These are phyloP conservation scores for Fusarium sp. DNA, from an alignment of 2,329 filamentous ascomycete species.

Conservation along the genomic window DNA sequence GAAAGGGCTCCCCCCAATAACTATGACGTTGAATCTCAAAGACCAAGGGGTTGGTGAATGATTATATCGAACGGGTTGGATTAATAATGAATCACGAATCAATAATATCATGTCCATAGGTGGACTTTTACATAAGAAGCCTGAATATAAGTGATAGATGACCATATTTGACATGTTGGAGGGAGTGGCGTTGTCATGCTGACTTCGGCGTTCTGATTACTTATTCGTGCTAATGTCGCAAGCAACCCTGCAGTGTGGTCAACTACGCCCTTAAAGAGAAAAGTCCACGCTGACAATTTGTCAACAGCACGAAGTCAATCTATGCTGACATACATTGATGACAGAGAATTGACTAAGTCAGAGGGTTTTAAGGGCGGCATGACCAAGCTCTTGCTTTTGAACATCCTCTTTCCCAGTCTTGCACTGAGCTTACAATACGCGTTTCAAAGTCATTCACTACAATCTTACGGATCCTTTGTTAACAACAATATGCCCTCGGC, in stretches of 20 bases:
- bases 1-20: constrained; percentile 45
- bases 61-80: constrained; percentile 1
- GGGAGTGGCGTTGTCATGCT: background rate
- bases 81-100: constrained; percentile 35
- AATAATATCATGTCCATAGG: background rate
- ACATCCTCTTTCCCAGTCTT: constrained; percentile 3
- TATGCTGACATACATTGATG: constrained; percentile 4
- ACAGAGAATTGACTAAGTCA: constrained; percentile 21
- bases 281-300: constrained; percentile 24
- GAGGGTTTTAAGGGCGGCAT: background rate
- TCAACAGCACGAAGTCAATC: constrained; percentile 4
- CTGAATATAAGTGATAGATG: background rate
- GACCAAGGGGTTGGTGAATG: constrained; percentile 44
- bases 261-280: constrained; percentile 29
- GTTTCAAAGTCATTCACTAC: constrained; percentile 8
- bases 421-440: constrained; percentile 10
- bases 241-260: constrained; percentile 4
- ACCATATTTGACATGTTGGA: background rate
- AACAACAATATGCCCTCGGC: constrained; percentile 45
- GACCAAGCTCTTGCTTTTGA: constrained; percentile 5
- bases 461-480: constrained; percentile 7
- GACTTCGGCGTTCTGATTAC: constrained; percentile 1
- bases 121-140: constrained; percentile 6
- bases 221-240: constrained; percentile 19
- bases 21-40: constrained; percentile 54